Base-by-base conservation (phyloP, 2,329 filamentous ascomycete genomes). In the Arachnopeziza araneosa region DNA sequence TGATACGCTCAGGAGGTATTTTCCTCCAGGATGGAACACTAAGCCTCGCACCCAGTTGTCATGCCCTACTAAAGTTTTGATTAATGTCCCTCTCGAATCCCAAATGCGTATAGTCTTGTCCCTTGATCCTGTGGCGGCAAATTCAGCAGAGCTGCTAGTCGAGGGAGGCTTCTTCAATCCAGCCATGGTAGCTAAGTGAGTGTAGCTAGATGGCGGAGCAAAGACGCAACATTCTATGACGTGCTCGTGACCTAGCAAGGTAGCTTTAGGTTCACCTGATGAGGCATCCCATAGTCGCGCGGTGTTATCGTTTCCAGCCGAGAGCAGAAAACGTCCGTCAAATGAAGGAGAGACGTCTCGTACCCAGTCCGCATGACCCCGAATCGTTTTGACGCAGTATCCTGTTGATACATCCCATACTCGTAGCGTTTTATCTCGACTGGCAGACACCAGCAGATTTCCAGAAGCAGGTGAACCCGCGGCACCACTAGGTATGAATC, bases 331-430 rank as follows among this genome's bases (percentile, higher is more conserved):
- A 60, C 88, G 84, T 26, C 93, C 93, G 70, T 97, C 93, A 50
- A 86, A 80, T 1, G 91, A 95, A 0, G 92, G 90, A 21, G 82
- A 84, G 9, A 97, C 89, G 66, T 93, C 90, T 61, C 93, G 86
- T n/a, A 98, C 90, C 93, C 93, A 97, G 67, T 90, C 92, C 2
- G 81, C 82, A 69, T 97, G 93, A 1, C 93, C 92, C 30, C 86
- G 83, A 64, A 97, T 81, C n/a, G 93, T 96, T 74, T 91, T 92
- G 51, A 97, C 82, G 71, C 92, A 96, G 73, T 93, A 97, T 6
- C 93, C 93, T 0, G 92, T 97, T 26, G 89, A 92, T 24, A 93
- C 89, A 70, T 97, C 92, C 93, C 93, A 97, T 74, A 97, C 89
- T 60, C 89, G 83, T 56, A 98, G 78, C 1, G 90, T 90, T 73